Conservation (phyloP, 139 green algal genomes). For the Chlamydomonas schloesseri region DNA sequence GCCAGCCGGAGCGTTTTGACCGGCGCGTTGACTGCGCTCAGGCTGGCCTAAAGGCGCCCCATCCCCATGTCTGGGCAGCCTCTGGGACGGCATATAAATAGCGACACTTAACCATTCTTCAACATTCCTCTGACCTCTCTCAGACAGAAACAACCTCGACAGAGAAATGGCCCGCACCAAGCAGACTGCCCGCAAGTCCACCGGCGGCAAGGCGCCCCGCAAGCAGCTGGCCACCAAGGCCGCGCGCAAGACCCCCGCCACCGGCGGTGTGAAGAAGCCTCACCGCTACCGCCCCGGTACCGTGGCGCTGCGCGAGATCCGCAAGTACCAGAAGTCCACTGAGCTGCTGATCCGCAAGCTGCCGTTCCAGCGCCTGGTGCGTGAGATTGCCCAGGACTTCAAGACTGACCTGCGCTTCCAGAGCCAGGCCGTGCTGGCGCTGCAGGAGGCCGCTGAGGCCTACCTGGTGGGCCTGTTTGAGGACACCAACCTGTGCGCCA, state of each 20-base stretch:
- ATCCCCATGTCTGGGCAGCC: too few relatives aligned
- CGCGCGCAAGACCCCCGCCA: slow-evolving; percentile 91
- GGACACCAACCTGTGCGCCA: slow-evolving; percentile 90
- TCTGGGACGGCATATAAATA: too few relatives aligned
- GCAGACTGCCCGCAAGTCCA: slow-evolving; percentile 97
- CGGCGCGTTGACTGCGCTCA: too few relatives aligned
- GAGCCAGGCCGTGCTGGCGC: slow-evolving; percentile 89
- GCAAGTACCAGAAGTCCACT: slow-evolving; percentile 95
- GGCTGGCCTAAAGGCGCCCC: too few relatives aligned
- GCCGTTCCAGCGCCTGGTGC: slow-evolving; percentile 95
- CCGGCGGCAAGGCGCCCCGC: slow-evolving; percentile 93
- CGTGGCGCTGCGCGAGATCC: slow-evolving; percentile 91
- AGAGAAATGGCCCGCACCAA: slow-evolving; percentile 96
- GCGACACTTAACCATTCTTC: too few relatives aligned
- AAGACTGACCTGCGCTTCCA: slow-evolving; percentile 99
- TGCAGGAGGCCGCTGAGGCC: slow-evolving; percentile 96
- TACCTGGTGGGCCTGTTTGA: slow-evolving; percentile 99
- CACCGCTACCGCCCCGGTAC: slow-evolving; percentile 90
- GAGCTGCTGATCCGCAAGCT: slow-evolving; percentile 96
- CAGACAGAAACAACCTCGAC: too few relatives aligned
- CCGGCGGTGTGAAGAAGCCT: slow-evolving; percentile 82
- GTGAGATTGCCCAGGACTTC: slow-evolving; percentile 99
- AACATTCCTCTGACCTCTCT: too few relatives aligned
- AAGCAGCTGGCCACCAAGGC: slow-evolving; percentile 96
- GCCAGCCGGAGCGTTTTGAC: too few relatives aligned